Evolutionary conservation across 2,329 filamentous ascomycete genomes (phyloP), one percentile per base, ranked within the genome.

Genomic region (Colletotrichum echinochloae): DNA sequence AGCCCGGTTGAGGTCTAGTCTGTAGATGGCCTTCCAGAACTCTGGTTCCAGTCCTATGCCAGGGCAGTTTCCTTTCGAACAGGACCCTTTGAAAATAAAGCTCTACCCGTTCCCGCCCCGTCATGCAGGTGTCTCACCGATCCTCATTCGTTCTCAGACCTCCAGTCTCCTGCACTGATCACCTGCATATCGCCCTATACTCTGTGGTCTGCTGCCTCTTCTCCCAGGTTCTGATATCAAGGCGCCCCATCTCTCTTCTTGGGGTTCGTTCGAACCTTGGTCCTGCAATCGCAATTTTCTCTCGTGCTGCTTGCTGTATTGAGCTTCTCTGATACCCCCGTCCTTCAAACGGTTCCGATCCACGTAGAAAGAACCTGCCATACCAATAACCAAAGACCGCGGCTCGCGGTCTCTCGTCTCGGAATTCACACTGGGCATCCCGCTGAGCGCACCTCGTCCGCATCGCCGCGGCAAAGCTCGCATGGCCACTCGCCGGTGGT

Each of bases 401-500:
- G 20, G 35, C 23, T 30, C 30, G 33, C 60, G 14, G 44, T 44
- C 52, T 46, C 49, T 66, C 60, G 72, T 59, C 62, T 37, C 30
- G 41, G 46, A 39, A 62, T 52, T 30, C 63, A 69, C 65, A 33
- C 63, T 73, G 70, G 70, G 70, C 48, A 70, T 70, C 49, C 59
- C 72, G 26, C 59, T 46, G 35, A 72, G 66, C 57, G 66, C 68
- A 46, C 37, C 60, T 28, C 60, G 33, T 49, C 60, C 46, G 26
- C 44, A 65, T 41, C 62, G 41, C 14, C 39, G 46, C 57, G 23
- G 33, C 39, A 7, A 46, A 57, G 54, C 75, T 30, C 65, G 49
- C 16, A 82, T 83, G 81, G 78, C 80, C 68, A 57, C 37, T 52
- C 76, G 77, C 67, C 78, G 77, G 28, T 80, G 77, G 74, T 82